Evolutionary conservation across 192 early-diverging fungal genomes (phyloP), one percentile per base, ranked within the genome.

Genomic region (Spinellus fusiger): DNA sequence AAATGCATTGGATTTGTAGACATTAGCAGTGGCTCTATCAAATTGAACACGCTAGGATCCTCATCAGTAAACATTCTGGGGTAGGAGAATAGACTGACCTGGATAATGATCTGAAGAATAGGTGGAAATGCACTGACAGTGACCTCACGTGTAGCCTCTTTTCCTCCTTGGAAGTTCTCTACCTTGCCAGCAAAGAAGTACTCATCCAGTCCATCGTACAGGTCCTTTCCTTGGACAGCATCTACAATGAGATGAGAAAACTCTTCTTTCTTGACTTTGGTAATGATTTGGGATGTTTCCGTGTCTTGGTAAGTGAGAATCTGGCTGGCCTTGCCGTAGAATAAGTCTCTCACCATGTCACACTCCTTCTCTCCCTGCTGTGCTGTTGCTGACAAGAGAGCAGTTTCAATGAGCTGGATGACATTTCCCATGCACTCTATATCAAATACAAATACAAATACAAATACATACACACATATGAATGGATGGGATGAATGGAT

Each of bases 1-100:
- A n/a, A 72, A 84, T 35, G 86, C 82, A 71, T 87, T 82, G 10
- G 83, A 80, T 61, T 91, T 91, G 72, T 83, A 87, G 2, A 84
- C 70, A 16, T 71, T 69, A 48, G 82, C 61, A 2, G 77, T 79
- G 0, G 64, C 32, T 31, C 78, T 67, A 62, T 88, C 80, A 57
- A 82, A 91, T 71, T 87, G 86, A 10, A 86, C 84, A 2, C 88
- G 71, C 76, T 84, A 58, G 31, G 18, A 31, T 13, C 10, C 25
- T 22, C n/a, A n/a, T n/a, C n/a, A n/a, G n/a, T n/a, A n/a, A 27
- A 57, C 15, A 57, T 54, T 4, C 1, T 25, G 26, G 20, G 18
- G 2, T 35, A 44, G 27, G 16, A 22, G 7, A 3, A 15, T 33
- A 4, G 47, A n/a, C 40, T 53, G 51, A 77, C 75, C 61, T 78